These are phyloP conservation scores for Coemansia sp. DNA, from an alignment of 192 early-diverging fungal genomes.

Conservation along the genomic window DNA sequence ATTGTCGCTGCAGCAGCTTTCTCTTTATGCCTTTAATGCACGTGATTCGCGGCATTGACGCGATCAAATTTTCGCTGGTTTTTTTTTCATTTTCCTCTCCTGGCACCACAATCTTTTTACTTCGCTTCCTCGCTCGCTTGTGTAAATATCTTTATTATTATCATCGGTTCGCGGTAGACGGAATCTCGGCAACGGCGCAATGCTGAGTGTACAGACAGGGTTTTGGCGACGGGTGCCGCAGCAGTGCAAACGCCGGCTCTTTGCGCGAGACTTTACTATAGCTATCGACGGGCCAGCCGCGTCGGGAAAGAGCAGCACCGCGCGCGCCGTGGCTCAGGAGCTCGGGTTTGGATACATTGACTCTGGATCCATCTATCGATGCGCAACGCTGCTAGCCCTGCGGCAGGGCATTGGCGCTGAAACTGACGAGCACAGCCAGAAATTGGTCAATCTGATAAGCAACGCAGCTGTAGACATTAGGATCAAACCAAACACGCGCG, in stretches of 20 bases:
- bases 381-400: constrained; percentile 32
- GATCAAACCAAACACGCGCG: constrained; percentile 15
- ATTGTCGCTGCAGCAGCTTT: no score
- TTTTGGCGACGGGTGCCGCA: neutral
- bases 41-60: no score
- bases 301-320: constrained; percentile 79
- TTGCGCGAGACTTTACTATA: constrained; percentile 37
- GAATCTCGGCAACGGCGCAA: neutral
- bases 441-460: constrained; percentile 34
- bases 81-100: no score
- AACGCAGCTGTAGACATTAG: constrained; percentile 16
- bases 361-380: constrained; percentile 66
- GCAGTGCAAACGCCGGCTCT: neutral
- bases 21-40: no score
- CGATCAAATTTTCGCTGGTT: no score
- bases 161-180: no score
- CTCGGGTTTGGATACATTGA: constrained; percentile 75
- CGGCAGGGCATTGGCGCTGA: constrained; percentile 13
- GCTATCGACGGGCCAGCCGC: constrained; percentile 82
- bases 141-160: no score
- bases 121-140: no score
- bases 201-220: neutral
- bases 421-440: constrained; percentile 7
- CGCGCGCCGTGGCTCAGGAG: constrained; percentile 60
- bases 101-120: no score